Evolutionary conservation across 345 rosid species (phyloP), one percentile per base, ranked within the genome.

Genomic region (Lepidium aucheri): DNA sequence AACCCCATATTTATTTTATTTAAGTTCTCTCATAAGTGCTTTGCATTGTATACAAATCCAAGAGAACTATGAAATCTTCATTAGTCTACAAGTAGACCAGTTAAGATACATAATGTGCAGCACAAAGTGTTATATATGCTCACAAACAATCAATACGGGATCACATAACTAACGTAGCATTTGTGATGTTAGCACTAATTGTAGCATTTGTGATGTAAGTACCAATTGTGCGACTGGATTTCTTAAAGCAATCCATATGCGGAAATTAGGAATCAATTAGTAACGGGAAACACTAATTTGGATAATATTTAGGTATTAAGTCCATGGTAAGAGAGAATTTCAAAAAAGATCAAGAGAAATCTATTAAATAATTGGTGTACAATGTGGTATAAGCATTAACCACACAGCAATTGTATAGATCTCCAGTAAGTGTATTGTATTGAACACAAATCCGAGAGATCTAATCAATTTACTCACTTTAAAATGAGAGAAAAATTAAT

Each of bases 381-480:
- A 55, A 22, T 55, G 17, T 32, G 28, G 13, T 56, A 49, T 54
- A 13, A 54, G 51, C 36, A 70, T n/a, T n/a, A 17, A 38, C 38
- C n/a, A n/a, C n/a, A n/a, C n/a, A n/a, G n/a, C n/a, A n/a, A n/a
- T n/a, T n/a, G n/a, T n/a, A n/a, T n/a, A n/a, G n/a, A n/a, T n/a
- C n/a, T n/a, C n/a, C 43, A 28, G 13, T n/a, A 35, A 55, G 64
- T 63, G 26, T 35, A 53, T 4, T 53, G 47, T 42, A 45, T 16
- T 34, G 63, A 34, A 44, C 45, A 70, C 68, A 35, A 50, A 61
- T 69, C 74, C 34, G 46, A 52, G 60, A 69, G 68, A 61, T 70
- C 63, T 2, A n/a, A 53, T 42, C 54, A 8, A 2, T 52, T 50
- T 13, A 22, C 33, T 61, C 10, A 13, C 49, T 43, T 20, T 35